These are phyloP conservation scores for Macrophomina phaseolina DNA, from an alignment of 2,329 filamentous ascomycete genomes.

Conservation along the genomic window DNA sequence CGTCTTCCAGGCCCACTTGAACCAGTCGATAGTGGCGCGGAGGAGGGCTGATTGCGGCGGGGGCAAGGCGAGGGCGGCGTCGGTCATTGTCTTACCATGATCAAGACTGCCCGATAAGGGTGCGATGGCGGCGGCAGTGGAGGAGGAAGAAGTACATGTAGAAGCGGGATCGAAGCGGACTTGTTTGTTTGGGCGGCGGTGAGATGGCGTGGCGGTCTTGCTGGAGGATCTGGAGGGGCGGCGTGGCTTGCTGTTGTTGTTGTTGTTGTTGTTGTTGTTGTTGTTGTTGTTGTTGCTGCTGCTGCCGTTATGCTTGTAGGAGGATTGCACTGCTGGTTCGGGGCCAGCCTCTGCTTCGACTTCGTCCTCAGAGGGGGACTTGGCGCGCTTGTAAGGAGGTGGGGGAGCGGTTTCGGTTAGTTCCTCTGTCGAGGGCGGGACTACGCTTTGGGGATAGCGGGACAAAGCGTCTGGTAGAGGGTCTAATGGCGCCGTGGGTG, in stretches of 20 bases:
- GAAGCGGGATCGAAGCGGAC: constrained; percentile 7
- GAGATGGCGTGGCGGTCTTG: background rate
- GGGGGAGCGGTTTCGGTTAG: background rate
- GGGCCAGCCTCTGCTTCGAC: background rate
- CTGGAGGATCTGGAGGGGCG: background rate
- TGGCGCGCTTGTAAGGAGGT: background rate
- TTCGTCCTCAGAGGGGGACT: constrained; percentile 13
- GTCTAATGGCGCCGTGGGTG: background rate
- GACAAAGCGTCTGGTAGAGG: background rate
- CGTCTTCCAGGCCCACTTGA: constrained; percentile 13
- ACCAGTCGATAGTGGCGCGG: constrained; percentile 1
- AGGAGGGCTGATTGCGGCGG: background rate
- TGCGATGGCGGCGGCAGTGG: background rate
- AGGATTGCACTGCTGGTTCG: no score
- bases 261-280: background rate
- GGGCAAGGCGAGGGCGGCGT: background rate
- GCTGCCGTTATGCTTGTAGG: background rate
- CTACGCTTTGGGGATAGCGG: background rate
- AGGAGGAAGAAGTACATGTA: background rate
- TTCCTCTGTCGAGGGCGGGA: background rate
- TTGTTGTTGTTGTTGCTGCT: background rate
- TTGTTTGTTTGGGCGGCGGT: background rate
- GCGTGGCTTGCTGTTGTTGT: background rate
- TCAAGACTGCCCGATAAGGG: no score
- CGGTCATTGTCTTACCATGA: background rate